phyloP scores from a whole-genome alignment of 257 asterid species.

The Nicotiana knightiana region DNA sequence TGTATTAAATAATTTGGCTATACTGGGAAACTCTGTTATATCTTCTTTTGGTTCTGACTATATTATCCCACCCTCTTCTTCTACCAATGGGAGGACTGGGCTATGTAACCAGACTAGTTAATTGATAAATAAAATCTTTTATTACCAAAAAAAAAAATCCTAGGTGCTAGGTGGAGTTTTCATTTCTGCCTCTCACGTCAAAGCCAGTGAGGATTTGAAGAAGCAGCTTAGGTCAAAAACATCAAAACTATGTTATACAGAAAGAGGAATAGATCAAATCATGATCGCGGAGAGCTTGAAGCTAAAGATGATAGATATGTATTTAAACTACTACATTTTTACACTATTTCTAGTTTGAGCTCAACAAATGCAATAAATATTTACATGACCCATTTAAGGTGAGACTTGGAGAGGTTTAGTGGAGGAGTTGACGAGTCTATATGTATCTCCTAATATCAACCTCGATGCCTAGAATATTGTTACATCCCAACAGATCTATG shows the following conservation, averaged over 20 bases:
- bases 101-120: no score
- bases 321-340: no score
- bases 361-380: background rate
- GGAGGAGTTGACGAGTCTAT: background rate
- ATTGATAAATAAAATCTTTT: no score
- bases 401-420: background rate
- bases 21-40: no score
- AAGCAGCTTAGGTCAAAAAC: background rate
- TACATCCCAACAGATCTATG: background rate
- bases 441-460: no score
- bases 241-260: background rate
- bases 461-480: background rate
- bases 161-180: no score
- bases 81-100: no score
- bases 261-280: background rate
- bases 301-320: background rate
- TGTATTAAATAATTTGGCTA: no score
- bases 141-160: no score
- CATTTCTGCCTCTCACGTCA: no score
- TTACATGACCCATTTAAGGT: background rate
- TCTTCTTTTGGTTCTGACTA: no score
- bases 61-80: no score
- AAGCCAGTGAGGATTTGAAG: background rate
- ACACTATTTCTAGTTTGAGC: background rate
- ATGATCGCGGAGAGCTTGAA: background rate